Percentiles rank a stretch among this genome's conserved stretches.
Evolutionary conservation across 164 flowering plant genomes (phyloP).

Genomic region (Nymphaea colorata): DNA sequence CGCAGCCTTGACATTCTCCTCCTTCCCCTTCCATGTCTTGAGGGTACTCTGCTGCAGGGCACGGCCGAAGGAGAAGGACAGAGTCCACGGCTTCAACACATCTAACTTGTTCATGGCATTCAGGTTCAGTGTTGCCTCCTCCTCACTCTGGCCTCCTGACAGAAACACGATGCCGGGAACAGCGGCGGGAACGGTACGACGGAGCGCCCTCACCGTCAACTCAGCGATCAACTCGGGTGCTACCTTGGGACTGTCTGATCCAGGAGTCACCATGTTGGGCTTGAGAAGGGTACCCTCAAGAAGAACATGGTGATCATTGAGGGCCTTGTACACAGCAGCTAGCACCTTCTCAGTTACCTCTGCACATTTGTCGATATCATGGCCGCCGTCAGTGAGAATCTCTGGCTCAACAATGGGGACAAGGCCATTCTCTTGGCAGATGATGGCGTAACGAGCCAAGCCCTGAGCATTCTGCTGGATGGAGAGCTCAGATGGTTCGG

Average conservation of each 20-base stretch:
- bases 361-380: conserved; percentile 59
- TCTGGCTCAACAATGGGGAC: conserved; percentile 90
- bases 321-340: conserved; percentile 75
- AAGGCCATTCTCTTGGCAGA: conserved; percentile 79
- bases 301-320: conserved; percentile 80
- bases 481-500: conserved; percentile 57
- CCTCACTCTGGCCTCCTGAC: conserved; percentile 86
- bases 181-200: conserved; percentile 74
- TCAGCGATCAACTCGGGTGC: conserved; percentile 63
- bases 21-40: conserved; percentile 75
- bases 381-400: conserved; percentile 57
- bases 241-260: conserved; percentile 77
- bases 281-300: conserved; percentile 76
- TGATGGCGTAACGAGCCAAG: conserved; percentile 70
- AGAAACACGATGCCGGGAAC: conserved; percentile 78
- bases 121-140: conserved; percentile 65
- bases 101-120: conserved; percentile 70
- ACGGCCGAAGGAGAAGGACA: conserved; percentile 77
- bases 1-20: conserved; percentile 53
- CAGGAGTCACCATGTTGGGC: conserved; percentile 88
- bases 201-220: conserved; percentile 57
- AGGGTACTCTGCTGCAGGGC: conserved; percentile 77
- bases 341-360: conserved; percentile 63
- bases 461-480: conserved; percentile 78
- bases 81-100: conserved; percentile 78